A percentile compares a stretch with the other conserved stretches of the same genome.
phyloP scores from a whole-genome alignment of 352 stramenopile genomes.

The Pythium inflatum region DNA sequence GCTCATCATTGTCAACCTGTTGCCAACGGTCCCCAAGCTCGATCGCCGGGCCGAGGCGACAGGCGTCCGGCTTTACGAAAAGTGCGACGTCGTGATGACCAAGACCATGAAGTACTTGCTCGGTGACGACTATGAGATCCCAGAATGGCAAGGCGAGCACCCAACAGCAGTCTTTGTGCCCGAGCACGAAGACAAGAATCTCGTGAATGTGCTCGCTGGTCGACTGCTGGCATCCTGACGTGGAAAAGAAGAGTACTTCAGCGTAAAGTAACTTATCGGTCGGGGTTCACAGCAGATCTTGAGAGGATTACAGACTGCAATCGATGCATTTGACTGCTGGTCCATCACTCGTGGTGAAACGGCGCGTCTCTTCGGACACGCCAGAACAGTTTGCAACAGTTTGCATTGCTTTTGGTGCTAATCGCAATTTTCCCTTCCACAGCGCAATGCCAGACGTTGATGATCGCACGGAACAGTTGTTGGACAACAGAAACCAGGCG shows the following conservation, averaged over 20 bases:
- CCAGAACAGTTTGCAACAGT: too few species aligned
- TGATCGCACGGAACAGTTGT: background rate
- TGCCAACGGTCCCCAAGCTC: conserved; percentile 70
- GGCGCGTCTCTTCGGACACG: conserved; percentile 22
- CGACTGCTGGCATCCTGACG: conserved; percentile 46
- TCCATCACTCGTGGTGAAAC: too few species aligned
- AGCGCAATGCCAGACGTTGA: background rate
- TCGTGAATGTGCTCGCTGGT: conserved; percentile 81
- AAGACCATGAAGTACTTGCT: conserved; percentile 75
- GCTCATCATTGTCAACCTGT: conserved; percentile 79
- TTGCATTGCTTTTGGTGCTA: too few species aligned
- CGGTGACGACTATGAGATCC: conserved; percentile 63
- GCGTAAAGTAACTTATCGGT: conserved; percentile 3
- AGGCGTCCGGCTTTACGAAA: conserved; percentile 69
- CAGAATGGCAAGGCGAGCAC: conserved; percentile 62
- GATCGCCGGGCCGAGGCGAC: conserved; percentile 69
- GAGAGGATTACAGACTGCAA: too few species aligned
- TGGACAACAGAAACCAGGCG: too few species aligned
- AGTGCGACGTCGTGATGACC: conserved; percentile 78
- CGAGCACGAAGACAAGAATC: conserved; percentile 72
- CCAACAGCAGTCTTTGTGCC: conserved; percentile 63
- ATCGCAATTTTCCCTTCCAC: background rate
- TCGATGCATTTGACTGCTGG: too few species aligned
- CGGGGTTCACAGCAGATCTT: background rate
- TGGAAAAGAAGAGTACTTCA: background rate